A percentile compares a stretch with the other conserved stretches of the same genome.
These are phyloP conservation scores for Arthrobotrys iridis DNA, from an alignment of 2,329 filamentous ascomycete genomes.

Conservation along the genomic window DNA sequence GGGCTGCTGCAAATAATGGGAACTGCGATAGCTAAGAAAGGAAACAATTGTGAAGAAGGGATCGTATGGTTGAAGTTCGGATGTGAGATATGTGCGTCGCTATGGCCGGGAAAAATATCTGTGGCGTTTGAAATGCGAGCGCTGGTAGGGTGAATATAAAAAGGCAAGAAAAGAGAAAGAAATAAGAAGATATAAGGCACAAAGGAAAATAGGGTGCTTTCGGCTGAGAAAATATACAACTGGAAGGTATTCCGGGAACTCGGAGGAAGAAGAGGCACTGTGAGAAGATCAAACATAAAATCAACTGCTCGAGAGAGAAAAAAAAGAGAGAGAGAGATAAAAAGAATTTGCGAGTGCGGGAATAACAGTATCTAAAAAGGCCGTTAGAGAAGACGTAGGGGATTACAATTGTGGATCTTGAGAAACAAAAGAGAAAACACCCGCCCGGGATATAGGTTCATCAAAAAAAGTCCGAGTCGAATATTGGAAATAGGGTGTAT, in stretches of 20 bases:
- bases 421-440: conserved; percentile 29
- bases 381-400: conserved; percentile 50
- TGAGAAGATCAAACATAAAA: conserved; percentile 33
- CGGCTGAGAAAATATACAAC: conserved; percentile 50
- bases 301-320: conserved; percentile 11
- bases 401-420: conserved; percentile 33
- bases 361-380: conserved; percentile 39
- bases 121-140: conserved; percentile 20
- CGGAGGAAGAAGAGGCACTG: conserved; percentile 27
- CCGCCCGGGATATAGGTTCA: conserved; percentile 48
- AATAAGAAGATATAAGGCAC: conserved; percentile 41
- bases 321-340: conserved; percentile 19
- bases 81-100: conserved; percentile 17
- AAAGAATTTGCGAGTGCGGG: conserved; percentile 23
- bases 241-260: too few species aligned
- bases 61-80: conserved; percentile 9
- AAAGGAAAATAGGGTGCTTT: conserved; percentile 50
- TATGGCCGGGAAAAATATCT: conserved; percentile 1
- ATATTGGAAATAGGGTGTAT: conserved; percentile 24
- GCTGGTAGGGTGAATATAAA: too few species aligned
- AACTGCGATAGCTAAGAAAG: conserved; percentile 30
- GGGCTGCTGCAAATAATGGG: not conserved
- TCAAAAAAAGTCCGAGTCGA: conserved; percentile 40
- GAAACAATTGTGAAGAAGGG: conserved; percentile 37
- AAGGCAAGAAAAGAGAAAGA: too few species aligned